phyloP scores from a whole-genome alignment of 2,329 filamentous ascomycete genomes.

The Septoria linicola region DNA sequence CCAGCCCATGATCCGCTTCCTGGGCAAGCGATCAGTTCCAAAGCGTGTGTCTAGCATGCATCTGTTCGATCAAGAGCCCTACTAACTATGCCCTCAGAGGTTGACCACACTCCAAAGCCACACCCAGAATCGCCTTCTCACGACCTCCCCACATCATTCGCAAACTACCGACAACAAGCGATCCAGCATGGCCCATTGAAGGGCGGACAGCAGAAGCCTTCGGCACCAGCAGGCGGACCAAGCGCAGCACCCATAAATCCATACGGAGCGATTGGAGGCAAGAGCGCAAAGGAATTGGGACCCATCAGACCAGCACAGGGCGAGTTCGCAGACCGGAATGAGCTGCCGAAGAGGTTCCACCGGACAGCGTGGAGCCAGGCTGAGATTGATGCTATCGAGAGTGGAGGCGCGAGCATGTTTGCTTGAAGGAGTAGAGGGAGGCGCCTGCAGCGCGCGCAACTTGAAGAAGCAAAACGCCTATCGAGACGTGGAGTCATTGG shows the following conservation, averaged over 20 bases:
- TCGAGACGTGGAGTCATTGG: too few species aligned
- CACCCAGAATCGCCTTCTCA: conserved; percentile 70
- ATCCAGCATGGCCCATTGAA: conserved; percentile 73
- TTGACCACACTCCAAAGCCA: conserved; percentile 71
- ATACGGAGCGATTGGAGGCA: conserved; percentile 55
- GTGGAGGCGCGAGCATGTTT: conserved; percentile 70
- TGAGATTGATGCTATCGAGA: conserved; percentile 96
- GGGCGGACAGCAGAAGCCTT: conserved; percentile 27
- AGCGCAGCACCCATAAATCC: conserved; percentile 24
- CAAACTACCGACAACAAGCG: conserved; percentile 72
- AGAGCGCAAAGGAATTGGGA: conserved; percentile 69
- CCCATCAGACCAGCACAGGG: conserved; percentile 69
- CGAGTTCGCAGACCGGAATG: conserved; percentile 81
- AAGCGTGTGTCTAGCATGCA: conserved; percentile 37
- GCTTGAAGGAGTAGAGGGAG: conserved; percentile 8
- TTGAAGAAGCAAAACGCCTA: too few species aligned
- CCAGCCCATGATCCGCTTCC: conserved; percentile 53
- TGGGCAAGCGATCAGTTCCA: conserved; percentile 50
- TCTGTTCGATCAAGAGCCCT: background rate
- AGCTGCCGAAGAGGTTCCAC: conserved; percentile 82
- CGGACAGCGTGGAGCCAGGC: conserved; percentile 69
- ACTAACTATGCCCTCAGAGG: background rate
- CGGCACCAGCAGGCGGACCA: conserved; percentile 16
- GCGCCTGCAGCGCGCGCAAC: too few species aligned
- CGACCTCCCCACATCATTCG: conserved; percentile 68